phyloP scores from a whole-genome alignment of 768 basidiomycete species.

The Lactifluus subvellereus region DNA sequence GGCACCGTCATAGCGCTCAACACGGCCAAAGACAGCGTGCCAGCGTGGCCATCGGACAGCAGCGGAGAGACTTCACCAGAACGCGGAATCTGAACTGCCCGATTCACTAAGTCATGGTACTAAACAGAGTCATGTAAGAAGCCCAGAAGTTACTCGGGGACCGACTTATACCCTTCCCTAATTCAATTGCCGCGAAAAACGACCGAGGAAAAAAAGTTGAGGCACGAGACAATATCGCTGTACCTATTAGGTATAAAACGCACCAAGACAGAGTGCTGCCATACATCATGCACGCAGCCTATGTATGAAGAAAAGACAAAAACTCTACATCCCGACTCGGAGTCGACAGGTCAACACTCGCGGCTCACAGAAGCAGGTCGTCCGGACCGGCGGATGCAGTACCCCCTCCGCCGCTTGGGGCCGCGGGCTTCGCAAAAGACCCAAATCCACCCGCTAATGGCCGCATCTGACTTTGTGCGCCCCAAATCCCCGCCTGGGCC shows the following conservation, averaged over 20 bases:
- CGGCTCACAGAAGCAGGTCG: conserved; percentile 37
- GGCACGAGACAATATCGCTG: background rate
- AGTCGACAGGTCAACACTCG: background rate
- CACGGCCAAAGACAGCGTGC: no score
- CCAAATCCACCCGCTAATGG: conserved; percentile 29
- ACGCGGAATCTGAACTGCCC: no score
- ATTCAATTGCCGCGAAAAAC: background rate
- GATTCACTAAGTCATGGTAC: background rate
- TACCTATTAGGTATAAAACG: background rate
- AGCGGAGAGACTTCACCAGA: no score
- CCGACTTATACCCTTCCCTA: background rate
- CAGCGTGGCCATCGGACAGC: background rate
- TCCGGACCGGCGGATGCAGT: conserved; percentile 31
- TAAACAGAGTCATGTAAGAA: background rate
- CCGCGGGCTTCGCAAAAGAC: conserved; percentile 27
- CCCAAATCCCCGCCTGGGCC: conserved; percentile 77
- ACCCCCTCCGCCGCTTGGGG: conserved; percentile 24
- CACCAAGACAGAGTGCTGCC: background rate
- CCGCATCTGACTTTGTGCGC: conserved; percentile 29
- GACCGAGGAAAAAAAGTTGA: background rate
- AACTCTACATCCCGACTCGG: background rate
- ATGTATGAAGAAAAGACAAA: background rate
- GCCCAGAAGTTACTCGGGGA: background rate
- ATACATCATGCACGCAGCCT: background rate
- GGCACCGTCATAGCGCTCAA: no score